phyloP scores from a whole-genome alignment of 768 basidiomycete species.

The Amanita molliuscula region DNA sequence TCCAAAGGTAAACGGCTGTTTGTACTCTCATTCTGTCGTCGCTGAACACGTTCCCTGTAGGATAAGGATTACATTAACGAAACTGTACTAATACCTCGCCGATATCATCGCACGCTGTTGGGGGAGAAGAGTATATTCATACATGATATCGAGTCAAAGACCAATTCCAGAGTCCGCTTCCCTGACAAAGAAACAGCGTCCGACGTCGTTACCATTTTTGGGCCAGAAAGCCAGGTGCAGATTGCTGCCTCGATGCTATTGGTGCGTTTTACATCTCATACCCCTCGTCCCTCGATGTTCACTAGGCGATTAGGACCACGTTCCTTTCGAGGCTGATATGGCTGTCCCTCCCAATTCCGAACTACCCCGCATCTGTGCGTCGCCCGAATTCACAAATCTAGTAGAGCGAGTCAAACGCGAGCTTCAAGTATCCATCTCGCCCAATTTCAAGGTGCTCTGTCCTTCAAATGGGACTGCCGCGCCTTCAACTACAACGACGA shows the following conservation, averaged over 20 bases:
- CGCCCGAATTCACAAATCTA: constrained; percentile 78
- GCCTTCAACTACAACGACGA: constrained; percentile 13
- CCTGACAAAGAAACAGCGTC: constrained; percentile 92
- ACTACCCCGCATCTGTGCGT: constrained; percentile 60
- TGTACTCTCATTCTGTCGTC: constrained; percentile 1
- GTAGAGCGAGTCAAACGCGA: constrained; percentile 90
- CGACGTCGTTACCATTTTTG: constrained; percentile 92
- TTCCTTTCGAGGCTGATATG: constrained; percentile 95
- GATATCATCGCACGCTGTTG: constrained; percentile 89
- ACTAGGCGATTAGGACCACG: constrained; percentile 61
- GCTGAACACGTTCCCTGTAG: constrained; percentile 26
- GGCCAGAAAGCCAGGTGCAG: constrained; percentile 93
- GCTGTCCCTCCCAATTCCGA: constrained; percentile 79
- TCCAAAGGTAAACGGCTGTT: constrained; percentile 59
- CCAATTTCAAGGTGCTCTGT: constrained; percentile 55
- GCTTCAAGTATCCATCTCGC: constrained; percentile 81
- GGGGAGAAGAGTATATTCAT: constrained; percentile 98
- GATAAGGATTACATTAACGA: constrained; percentile 97
- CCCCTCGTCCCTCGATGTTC: not conserved
- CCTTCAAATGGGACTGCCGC: constrained; percentile 10
- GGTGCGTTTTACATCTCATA: constrained; percentile 32
- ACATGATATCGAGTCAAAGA: constrained; percentile 93
- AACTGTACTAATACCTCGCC: constrained; percentile 84
- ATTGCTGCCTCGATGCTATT: constrained; percentile 95
- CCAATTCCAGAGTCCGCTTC: constrained; percentile 86